Evolutionary conservation across 352 stramenopile genomes (phyloP), one percentile per base, ranked within the genome.

Genomic region (Blastocystis sp.): DNA sequence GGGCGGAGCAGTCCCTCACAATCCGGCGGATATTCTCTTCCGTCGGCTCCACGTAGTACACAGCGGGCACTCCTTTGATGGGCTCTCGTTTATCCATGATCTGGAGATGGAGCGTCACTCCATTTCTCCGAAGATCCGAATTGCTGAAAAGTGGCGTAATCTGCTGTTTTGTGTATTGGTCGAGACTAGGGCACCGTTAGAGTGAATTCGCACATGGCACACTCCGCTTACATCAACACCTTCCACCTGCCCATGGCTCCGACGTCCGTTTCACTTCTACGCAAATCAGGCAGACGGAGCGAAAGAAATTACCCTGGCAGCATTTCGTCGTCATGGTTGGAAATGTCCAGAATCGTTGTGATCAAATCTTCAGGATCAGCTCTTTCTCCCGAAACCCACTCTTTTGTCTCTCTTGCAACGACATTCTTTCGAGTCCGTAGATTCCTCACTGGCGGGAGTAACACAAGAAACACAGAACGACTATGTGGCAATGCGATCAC

Each of bases 131-230:
- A 19, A 99, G 93, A 91, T 98, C 95, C 80, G 96, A 95, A 57
- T 98, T 95, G 89, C 96, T 97, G n/a, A 98, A 91, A 28, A 99
- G 94, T n/a, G 97, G 96, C 42, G 95, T 98, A 90, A 99, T 98
- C 48, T 84, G 74, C 42, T 84, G 74, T 57, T 84, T 84, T 84
- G 74, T 84, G 57, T 59, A 84, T 17, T 66, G 14, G 28, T 84
- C 74, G 4, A 84, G 34, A 57, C 74, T 84, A 84, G 28, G n/a
- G n/a, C 34, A 48, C 21, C 38, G 14, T 57, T 7, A 57, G 48
- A 7, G 6, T 14, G 6, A 17, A 57, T 57, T 57, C 14, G 28
- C 7, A 52, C 19, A 69, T 69, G 3, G 24, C 21, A 17, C n/a
- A 9, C 42, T 0, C 19, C 14, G 10, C 42, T 17, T 84, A 84